phyloP scores from a whole-genome alignment of 495 filamentous ascomycete genomes.

The Aspergillus bridgeri region DNA sequence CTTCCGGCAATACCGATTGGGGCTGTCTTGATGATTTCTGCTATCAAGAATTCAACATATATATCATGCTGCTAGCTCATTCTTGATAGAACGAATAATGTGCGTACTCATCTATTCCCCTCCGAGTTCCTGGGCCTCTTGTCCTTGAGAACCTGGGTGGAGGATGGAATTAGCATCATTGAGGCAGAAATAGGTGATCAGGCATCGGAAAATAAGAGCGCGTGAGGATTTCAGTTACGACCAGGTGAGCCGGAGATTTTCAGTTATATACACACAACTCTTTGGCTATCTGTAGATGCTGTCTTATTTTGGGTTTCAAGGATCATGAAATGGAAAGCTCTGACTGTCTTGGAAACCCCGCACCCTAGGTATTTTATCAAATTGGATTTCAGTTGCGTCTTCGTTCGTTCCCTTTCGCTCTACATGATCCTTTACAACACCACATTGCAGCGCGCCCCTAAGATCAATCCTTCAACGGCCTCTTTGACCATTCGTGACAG shows the following conservation, averaged over 20 bases:
- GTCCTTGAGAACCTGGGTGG: constrained; percentile 42
- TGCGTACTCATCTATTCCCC: constrained; percentile 17
- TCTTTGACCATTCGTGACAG: constrained; percentile 16
- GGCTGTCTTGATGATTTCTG: no score
- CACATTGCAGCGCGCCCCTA: constrained; percentile 16
- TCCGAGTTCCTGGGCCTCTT: constrained; percentile 21
- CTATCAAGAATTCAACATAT: no score
- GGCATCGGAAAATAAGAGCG: neutral
- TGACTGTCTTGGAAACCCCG: neutral
- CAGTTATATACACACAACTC: no score
- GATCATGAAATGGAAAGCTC: neutral
- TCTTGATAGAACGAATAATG: constrained; percentile 20
- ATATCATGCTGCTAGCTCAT: neutral
- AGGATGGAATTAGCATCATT: constrained; percentile 25
- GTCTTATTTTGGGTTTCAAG: no score
- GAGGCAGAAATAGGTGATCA: constrained; percentile 25
- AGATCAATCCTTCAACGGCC: constrained; percentile 19
- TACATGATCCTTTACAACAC: constrained; percentile 7
- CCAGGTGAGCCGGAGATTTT: no score
- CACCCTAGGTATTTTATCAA: no score
- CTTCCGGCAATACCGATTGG: no score
- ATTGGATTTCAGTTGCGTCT: neutral
- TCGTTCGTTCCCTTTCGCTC: neutral
- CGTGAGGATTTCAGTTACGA: neutral
- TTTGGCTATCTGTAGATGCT: no score